Conservation (phyloP, 305 asterid species). For the Fraxinus platypoda region DNA sequence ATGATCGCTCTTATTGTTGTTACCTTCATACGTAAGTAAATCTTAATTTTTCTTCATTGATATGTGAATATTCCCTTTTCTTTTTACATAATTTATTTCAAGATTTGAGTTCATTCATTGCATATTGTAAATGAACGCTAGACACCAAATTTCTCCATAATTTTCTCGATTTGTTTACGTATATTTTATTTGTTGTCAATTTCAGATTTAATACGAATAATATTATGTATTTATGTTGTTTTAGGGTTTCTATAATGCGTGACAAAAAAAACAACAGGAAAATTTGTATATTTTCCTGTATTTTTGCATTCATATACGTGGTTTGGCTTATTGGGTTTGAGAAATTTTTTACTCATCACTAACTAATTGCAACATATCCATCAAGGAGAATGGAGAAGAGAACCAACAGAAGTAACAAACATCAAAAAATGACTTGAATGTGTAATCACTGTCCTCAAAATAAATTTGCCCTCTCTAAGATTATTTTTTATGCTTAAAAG, state of each 20-base stretch:
- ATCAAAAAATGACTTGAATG: no score
- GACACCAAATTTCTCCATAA: background rate
- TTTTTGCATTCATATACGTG: background rate
- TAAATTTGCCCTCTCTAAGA: no score
- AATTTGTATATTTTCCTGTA: background rate
- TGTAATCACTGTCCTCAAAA: no score
- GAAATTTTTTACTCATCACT: background rate
- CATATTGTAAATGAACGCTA: background rate
- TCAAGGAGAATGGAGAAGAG: background rate
- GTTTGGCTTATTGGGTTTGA: background rate
- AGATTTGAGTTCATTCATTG: background rate
- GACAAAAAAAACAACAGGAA: background rate
- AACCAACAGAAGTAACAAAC: no score
- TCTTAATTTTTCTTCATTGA: background rate
- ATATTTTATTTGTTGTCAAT: background rate
- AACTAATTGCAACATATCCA: background rate
- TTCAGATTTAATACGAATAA: no score
- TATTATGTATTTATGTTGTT: no score
- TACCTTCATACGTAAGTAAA: constrained; percentile 44
- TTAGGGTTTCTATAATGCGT: background rate
- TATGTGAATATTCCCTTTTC: background rate
- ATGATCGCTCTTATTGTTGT: constrained; percentile 37
- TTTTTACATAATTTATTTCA: background rate
- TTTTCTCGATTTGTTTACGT: background rate
- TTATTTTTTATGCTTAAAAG: no score